These are phyloP conservation scores for Pichia eremophila DNA, from an alignment of 805 yeast genomes.

Conservation along the genomic window DNA sequence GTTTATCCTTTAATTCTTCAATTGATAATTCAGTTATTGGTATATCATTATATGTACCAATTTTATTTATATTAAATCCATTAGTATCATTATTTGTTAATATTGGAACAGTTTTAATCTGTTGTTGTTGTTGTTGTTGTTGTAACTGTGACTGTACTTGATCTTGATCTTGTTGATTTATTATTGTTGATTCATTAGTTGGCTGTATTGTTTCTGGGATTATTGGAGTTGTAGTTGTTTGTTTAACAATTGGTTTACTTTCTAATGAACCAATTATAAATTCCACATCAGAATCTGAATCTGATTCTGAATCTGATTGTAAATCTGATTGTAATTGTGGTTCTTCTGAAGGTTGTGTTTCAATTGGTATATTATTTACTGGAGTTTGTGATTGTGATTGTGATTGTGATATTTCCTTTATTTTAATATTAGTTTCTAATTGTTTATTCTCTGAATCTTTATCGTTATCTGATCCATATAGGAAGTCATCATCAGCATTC, in stretches of 20 bases:
- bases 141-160: background rate
- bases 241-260: slow-evolving; percentile 8
- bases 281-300: slow-evolving; percentile 56
- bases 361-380: background rate
- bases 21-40: slow-evolving; percentile 76
- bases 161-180: background rate
- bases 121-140: slow-evolving; percentile 10
- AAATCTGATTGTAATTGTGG: slow-evolving; percentile 9
- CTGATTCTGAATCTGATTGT: slow-evolving; percentile 12
- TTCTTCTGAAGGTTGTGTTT: background rate
- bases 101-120: slow-evolving; percentile 21
- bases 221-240: slow-evolving; percentile 4
- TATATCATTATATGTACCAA: slow-evolving; percentile 68
- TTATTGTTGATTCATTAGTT: background rate
- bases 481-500: slow-evolving; percentile 64
- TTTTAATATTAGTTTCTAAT: too few relatives aligned
- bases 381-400: too few relatives aligned
- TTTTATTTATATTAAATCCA: slow-evolving; percentile 57
- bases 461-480: slow-evolving; percentile 47
- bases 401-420: too few relatives aligned
- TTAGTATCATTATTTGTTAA: slow-evolving; percentile 26
- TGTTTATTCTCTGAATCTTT: slow-evolving; percentile 8
- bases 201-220: background rate
- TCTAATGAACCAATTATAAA: slow-evolving; percentile 53
- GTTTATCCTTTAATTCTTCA: slow-evolving; percentile 81